phyloP scores from a whole-genome alignment of 768 basidiomycete species.

The Panellus pusillus region DNA sequence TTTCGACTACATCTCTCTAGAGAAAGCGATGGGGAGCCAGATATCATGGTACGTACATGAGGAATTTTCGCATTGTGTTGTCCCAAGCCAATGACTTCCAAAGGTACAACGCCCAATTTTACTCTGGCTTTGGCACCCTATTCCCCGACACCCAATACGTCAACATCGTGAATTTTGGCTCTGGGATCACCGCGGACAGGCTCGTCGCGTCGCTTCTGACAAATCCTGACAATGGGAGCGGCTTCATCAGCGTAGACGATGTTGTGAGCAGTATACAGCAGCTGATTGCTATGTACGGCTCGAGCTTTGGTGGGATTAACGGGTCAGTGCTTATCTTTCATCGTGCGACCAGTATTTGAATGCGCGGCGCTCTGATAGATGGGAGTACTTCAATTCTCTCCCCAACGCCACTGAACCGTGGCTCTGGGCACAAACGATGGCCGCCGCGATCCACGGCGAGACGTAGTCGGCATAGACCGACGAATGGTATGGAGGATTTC shows the following conservation, averaged over 20 bases:
- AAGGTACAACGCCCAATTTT: slow-evolving; percentile 26
- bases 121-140: slow-evolving; percentile 26
- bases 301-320: slow-evolving; percentile 25
- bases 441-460: slow-evolving; percentile 2
- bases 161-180: slow-evolving; percentile 21
- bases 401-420: slow-evolving; percentile 21
- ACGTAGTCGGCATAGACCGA: background rate
- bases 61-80: background rate
- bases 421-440: slow-evolving; percentile 22
- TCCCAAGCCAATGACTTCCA: background rate
- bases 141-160: slow-evolving; percentile 24
- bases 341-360: too few species aligned
- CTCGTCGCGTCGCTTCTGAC: slow-evolving; percentile 25
- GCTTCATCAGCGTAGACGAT: slow-evolving; percentile 17
- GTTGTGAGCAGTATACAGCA: slow-evolving; percentile 20
- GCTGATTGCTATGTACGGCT: slow-evolving; percentile 22
- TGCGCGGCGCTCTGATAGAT: background rate
- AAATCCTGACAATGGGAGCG: slow-evolving; percentile 23
- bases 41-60: slow-evolving; percentile 24
- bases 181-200: slow-evolving; percentile 18
- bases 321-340: slow-evolving; percentile 12
- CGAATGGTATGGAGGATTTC: too few species aligned
- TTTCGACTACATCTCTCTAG: slow-evolving; percentile 25
- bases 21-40: slow-evolving; percentile 9
- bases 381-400: slow-evolving; percentile 29